phyloP scores from a whole-genome alignment of 2,329 filamentous ascomycete genomes.

The Aureobasidium sp. region DNA sequence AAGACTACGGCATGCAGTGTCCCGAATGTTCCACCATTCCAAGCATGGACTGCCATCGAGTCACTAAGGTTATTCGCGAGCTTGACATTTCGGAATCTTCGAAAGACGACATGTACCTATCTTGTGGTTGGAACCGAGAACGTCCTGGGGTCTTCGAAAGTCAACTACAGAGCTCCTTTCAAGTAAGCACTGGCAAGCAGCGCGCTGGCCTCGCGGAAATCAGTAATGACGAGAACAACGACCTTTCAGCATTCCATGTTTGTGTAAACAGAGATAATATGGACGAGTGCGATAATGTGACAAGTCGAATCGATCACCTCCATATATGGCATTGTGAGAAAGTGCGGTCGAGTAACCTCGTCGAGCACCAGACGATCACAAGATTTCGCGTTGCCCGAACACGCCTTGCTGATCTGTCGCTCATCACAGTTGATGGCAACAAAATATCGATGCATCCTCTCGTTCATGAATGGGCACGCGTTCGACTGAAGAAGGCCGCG shows the following conservation, averaged over 20 bases:
- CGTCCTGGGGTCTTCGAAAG: no score
- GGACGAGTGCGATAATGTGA: background rate
- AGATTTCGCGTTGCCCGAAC: background rate
- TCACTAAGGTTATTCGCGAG: background rate
- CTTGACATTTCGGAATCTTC: background rate
- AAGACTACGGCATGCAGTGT: background rate
- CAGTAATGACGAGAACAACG: no score
- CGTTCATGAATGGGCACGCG: constrained; percentile 8
- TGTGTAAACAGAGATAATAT: no score
- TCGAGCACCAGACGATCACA: background rate
- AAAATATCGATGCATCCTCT: constrained; percentile 11
- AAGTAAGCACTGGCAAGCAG: no score
- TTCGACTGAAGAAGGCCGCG: background rate
- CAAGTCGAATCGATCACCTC: background rate
- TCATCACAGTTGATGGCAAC: background rate
- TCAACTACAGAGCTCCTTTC: no score
- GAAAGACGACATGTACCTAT: no score
- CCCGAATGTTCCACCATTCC: no score
- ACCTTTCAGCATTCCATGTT: no score
- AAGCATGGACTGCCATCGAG: background rate
- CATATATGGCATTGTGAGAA: background rate
- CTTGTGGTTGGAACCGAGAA: no score
- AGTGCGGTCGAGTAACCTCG: background rate
- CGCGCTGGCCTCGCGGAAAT: no score
- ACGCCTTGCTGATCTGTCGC: background rate